Base-by-base conservation (phyloP, 2,329 filamentous ascomycete genomes). In the Lachnellula cervina region DNA sequence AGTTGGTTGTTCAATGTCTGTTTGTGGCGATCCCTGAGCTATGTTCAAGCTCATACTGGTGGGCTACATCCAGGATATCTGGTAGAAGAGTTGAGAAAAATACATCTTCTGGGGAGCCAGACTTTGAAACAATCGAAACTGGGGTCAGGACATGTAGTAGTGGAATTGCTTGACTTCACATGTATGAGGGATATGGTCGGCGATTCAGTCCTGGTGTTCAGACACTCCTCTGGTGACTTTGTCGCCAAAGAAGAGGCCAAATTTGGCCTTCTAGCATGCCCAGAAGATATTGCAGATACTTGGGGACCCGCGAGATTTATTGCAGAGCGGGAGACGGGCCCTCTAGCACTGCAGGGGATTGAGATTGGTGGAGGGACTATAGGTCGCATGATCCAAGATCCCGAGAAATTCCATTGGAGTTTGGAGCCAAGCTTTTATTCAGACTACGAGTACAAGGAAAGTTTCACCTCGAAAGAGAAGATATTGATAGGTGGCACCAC, bases 271-370 rank as follows among this genome's bases (percentile, higher is more conserved):
- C 38, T 60, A 13, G 50, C 58, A 16, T 52, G 51, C 51, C 53
- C 60, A 17, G 55, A 54, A 37, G 55, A 59, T 44, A 8, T 63
- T 7, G 43, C 51, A 49, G 57, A 62, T 34, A 59, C 61, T 19
- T 63, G 61, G 59, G 55, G 51, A 16, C 57, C 58, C 6, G 53
- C 40, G 2, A 54, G 52, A 45, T 56, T 60, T 37, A 25, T 59
- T 21, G 44, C 38, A n/a, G 9, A 35, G 28, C 8, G 13, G 16
- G 3, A 5, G 11, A 19, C 2, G 7, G 40, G 5, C n/a, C 25
- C 14, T 21, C 23, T 19, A 28, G 13, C 19, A 13, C 9, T 48
- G 7, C 16, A 46, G 2, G 42, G 16, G 9, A 43, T 51, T 43
- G 35, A 23, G 32, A 37, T 51, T 19, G 42, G 42, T 16, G 21